Conservation (phyloP, 1,284 basidiomycete species). For the Sporisorium sorghi region DNA sequence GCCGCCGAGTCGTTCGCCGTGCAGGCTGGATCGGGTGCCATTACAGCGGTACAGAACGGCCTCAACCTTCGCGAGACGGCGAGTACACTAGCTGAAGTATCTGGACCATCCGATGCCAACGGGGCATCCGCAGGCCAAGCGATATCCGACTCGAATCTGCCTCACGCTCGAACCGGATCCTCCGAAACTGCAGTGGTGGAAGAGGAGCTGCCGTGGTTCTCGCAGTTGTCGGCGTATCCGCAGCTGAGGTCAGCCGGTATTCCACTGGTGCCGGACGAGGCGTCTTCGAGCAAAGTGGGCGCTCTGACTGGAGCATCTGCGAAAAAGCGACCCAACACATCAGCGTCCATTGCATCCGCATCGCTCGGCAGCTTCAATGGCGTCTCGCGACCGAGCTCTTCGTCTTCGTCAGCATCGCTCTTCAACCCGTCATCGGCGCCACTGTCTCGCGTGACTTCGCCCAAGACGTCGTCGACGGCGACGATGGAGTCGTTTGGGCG, state of each 20-base stretch:
- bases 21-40: constrained; percentile 26
- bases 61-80: constrained; percentile 36
- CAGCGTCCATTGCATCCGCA: constrained; percentile 23
- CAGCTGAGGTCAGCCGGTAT: constrained; percentile 53
- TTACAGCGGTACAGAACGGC: constrained; percentile 39
- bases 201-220: constrained; percentile 60
- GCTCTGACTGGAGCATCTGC: constrained; percentile 10
- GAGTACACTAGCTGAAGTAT: constrained; percentile 24
- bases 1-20: constrained; percentile 20
- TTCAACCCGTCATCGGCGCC: constrained; percentile 22
- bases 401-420: constrained; percentile 21
- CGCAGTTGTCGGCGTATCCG: constrained; percentile 54
- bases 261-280: constrained; percentile 42
- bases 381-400: constrained; percentile 20
- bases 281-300: constrained; percentile 17
- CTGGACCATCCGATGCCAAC: constrained; percentile 3
- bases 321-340: constrained; percentile 21
- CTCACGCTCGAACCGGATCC: neutral
- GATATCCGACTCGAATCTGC: neutral
- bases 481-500: constrained; percentile 28
- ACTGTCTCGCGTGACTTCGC: constrained; percentile 27
- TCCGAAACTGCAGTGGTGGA: constrained; percentile 12
- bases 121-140: neutral
- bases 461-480: constrained; percentile 17
- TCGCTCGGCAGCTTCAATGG: constrained; percentile 15